Evolutionary conservation across 345 rosid genomes (phyloP).

Genomic region (Heritiera fomes): DNA sequence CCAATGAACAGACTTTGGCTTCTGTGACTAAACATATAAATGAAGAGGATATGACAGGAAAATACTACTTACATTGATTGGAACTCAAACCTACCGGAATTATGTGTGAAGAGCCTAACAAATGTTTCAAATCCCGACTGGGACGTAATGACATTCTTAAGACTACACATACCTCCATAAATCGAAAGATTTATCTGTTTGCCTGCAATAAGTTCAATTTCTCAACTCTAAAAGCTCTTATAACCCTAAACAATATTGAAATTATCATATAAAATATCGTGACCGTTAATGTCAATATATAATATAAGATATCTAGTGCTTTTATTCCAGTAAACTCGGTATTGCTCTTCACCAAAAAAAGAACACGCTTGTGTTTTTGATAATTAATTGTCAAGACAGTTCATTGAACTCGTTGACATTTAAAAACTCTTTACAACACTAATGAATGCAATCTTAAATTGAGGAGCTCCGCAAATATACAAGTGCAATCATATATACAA

Average conservation of each 20-base stretch:
- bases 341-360: background rate
- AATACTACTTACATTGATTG: background rate
- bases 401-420: conserved; percentile 1
- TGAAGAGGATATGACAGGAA: background rate
- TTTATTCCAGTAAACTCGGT: background rate
- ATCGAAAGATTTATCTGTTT: background rate
- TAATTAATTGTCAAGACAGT: background rate
- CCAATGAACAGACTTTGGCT: background rate
- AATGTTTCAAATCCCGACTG: background rate
- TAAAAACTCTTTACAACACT: background rate
- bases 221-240: background rate
- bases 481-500: background rate
- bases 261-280: background rate
- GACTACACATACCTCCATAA: background rate
- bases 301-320: background rate
- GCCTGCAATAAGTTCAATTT: background rate
- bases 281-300: background rate
- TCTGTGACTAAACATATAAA: background rate
- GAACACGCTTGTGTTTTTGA: background rate
- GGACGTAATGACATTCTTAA: background rate
- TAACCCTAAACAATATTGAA: conserved; percentile 4
- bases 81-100: background rate
- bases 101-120: background rate
- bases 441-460: background rate
- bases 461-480: background rate